Conservation (phyloP, 495 filamentous ascomycete genomes). For the Pseudevernia furfuracea region DNA sequence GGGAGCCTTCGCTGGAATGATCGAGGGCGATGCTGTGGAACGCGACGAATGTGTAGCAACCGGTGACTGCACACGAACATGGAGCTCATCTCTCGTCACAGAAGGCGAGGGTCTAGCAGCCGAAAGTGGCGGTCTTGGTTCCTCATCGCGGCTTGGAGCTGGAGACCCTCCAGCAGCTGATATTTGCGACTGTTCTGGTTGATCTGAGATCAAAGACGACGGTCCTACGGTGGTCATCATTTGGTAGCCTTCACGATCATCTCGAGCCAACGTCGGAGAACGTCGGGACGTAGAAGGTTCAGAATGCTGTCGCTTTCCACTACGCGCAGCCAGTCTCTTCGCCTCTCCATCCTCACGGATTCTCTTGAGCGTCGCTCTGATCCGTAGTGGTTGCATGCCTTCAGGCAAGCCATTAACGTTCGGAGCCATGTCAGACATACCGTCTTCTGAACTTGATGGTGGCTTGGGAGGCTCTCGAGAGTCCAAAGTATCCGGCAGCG, state of each 20-base stretch:
- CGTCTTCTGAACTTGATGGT: constrained; percentile 3
- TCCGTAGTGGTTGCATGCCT: constrained; percentile 10
- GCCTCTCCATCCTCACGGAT: constrained; percentile 18
- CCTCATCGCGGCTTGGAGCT: constrained; percentile 4
- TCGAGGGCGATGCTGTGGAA: constrained; percentile 12
- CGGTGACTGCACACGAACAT: constrained; percentile 10
- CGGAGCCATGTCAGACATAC: constrained; percentile 14
- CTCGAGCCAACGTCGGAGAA: constrained; percentile 1
- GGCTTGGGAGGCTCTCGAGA: constrained; percentile 17
- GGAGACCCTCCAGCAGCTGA: neutral
- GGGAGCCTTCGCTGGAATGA: constrained; percentile 18
- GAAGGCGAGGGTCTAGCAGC: constrained; percentile 3
- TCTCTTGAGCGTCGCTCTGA: constrained; percentile 16
- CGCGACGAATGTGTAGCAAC: constrained; percentile 5
- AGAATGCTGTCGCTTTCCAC: constrained; percentile 14
- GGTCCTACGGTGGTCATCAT: neutral
- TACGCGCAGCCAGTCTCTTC: constrained; percentile 12
- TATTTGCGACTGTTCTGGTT: neutral
- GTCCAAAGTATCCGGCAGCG: constrained; percentile 8
- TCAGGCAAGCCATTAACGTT: neutral
- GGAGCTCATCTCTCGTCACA: constrained; percentile 6
- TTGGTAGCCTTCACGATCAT: constrained; percentile 6
- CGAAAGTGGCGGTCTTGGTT: neutral
- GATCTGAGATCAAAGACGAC: neutral
- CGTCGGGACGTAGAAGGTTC: neutral